Base-by-base conservation (phyloP, 1,284 basidiomycete species). In the Ceratorhiza oryzae-sativae region DNA sequence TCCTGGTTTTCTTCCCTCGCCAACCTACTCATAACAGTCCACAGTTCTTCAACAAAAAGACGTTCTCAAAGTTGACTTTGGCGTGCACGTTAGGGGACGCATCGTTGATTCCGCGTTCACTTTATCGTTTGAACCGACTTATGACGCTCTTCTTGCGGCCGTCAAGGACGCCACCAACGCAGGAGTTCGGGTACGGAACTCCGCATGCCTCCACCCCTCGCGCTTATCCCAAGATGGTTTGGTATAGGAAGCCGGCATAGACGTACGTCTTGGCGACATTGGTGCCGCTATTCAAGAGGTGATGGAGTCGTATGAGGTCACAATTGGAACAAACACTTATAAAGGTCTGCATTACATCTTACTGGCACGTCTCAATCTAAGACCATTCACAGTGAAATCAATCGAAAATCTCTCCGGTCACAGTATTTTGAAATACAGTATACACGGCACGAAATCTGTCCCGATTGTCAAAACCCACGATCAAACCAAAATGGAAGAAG, bases 221-320 rank as follows among this genome's bases (percentile, higher is more conserved):
- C 25, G n/a, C n/a, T n/a, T 25, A 25, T 65, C 71, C 63, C 36
- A 73, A 59, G 10, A n/a, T 61, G 74, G 48, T 34, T 73, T 73
- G 23, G 18, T 51, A 46, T 75, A 95, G 94, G 95, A 95, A 86
- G 93, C 97, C 6, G 97, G 97, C 2, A 98, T 99, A 77, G 97
- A 99, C 78, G 94, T 93, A 0, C 88, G 96, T 55, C 85, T 99
- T 58, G 95, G 95, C 73, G 97, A 99, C 79, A 86, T 99, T 45
- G 97, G 91, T 6, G 95, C 89, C 0, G 87, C 88, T 46, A 96
- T 99, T 73, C 97, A 99, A 80, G 97, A 99, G 81, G 96, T 95
- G 2, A 99, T 99, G 97, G 96, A 98, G 80, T 95, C 93, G 3
- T 98, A 98, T 79, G 97, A 99, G 80, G 95, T 99, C 20, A 94